Percentiles rank a stretch among this genome's conserved stretches.
phyloP scores from a whole-genome alignment of 2,329 filamentous ascomycete genomes.

The Penicillium janthinellum region DNA sequence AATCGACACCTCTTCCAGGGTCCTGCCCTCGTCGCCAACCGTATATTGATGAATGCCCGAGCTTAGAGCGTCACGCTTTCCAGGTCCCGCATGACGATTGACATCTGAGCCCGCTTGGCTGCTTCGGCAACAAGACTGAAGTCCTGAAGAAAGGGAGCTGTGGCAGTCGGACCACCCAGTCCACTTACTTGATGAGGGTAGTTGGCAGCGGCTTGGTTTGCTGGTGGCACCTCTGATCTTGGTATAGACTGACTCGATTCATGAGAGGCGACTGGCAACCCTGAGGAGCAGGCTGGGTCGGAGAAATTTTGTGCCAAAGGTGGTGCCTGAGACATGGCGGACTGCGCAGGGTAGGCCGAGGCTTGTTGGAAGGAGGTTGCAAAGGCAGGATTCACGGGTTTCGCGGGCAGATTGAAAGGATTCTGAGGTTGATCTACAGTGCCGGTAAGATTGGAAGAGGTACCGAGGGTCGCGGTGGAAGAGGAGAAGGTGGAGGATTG shows the following conservation, averaged over 20 bases:
- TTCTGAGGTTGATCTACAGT: slow-evolving; percentile 13
- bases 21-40: slow-evolving; percentile 10
- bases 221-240: slow-evolving; percentile 14
- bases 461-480: slow-evolving; percentile 13
- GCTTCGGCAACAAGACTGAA: slow-evolving; percentile 88
- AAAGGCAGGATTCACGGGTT: slow-evolving; percentile 17
- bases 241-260: slow-evolving; percentile 9
- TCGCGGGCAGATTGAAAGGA: slow-evolving; percentile 17
- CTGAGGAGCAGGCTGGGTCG: slow-evolving; percentile 11
- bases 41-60: neutral
- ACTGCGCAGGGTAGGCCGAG: slow-evolving; percentile 15
- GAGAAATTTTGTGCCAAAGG: slow-evolving; percentile 21
- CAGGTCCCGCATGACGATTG: slow-evolving; percentile 82
- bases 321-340: slow-evolving; percentile 20
- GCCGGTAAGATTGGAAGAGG: slow-evolving; percentile 12
- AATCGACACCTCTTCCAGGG: slow-evolving; percentile 5
- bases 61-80: slow-evolving; percentile 48
- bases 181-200: slow-evolving; percentile 32
- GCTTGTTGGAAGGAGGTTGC: slow-evolving; percentile 19
- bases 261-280: slow-evolving; percentile 16
- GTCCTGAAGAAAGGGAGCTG: slow-evolving; percentile 70
- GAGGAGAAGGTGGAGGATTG: slow-evolving; percentile 16
- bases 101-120: slow-evolving; percentile 89
- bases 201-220: slow-evolving; percentile 14
- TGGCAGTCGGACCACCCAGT: slow-evolving; percentile 43